Conservation (phyloP, 2,329 filamentous ascomycete species). For the Davidsoniella virescens region DNA sequence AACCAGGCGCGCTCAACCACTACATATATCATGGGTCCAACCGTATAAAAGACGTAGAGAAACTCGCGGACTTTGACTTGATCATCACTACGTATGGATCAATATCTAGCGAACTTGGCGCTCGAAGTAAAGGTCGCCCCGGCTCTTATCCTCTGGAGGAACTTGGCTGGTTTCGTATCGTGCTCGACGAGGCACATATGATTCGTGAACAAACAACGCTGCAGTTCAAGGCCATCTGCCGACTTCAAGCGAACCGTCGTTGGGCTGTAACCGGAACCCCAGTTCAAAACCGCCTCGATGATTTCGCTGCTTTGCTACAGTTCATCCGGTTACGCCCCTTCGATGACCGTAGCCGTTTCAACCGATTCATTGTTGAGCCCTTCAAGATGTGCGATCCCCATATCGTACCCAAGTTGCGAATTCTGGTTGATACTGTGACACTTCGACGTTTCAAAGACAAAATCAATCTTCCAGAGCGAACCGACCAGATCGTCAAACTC, state of each 20-base stretch:
- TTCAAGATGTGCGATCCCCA: constrained; percentile 78
- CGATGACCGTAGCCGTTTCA: constrained; percentile 59
- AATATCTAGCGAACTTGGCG: constrained; percentile 60
- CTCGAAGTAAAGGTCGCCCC: constrained; percentile 43
- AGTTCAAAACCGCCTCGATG: constrained; percentile 84
- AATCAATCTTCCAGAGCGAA: constrained; percentile 61
- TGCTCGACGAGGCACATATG: constrained; percentile 86
- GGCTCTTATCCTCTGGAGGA: constrained; percentile 52
- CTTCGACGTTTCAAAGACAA: constrained; percentile 82
- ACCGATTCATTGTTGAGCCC: constrained; percentile 62
- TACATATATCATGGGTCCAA: constrained; percentile 78
- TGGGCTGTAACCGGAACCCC: constrained; percentile 98
- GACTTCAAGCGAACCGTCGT: constrained; percentile 60
- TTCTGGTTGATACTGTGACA: constrained; percentile 89
- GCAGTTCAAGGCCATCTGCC: constrained; percentile 72
- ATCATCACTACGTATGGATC: constrained; percentile 90
- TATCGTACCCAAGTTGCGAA: constrained; percentile 68
- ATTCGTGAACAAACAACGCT: constrained; percentile 74
- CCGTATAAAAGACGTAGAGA: constrained; percentile 50
- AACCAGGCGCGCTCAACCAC: constrained; percentile 45
- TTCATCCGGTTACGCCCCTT: constrained; percentile 80
- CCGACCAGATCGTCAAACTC: constrained; percentile 57
- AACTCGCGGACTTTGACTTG: constrained; percentile 60
- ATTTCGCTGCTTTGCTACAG: constrained; percentile 70
- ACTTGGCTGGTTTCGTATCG: constrained; percentile 83